A percentile compares a stretch with the other conserved stretches of the same genome.
These are phyloP conservation scores for Penicillium macrosclerotiorum DNA, from an alignment of 495 filamentous ascomycete genomes.

Conservation along the genomic window DNA sequence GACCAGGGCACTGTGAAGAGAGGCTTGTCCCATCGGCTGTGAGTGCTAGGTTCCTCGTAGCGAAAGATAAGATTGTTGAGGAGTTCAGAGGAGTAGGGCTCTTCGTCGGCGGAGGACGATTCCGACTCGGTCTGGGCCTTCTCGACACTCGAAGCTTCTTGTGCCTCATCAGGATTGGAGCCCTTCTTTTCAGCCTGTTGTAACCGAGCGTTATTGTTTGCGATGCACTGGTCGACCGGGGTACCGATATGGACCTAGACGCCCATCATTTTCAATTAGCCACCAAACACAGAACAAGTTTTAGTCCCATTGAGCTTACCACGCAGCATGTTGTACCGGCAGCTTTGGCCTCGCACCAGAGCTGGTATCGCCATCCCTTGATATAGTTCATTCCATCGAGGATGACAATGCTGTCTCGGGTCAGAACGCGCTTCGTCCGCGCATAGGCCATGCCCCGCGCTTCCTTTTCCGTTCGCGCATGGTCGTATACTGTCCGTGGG, in stretches of 20 bases:
- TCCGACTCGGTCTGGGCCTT: not conserved
- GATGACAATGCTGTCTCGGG: conserved; percentile 79
- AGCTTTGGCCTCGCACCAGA: conserved; percentile 93
- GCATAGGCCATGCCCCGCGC: conserved; percentile 82
- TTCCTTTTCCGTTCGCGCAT: conserved; percentile 79
- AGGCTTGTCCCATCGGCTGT: conserved; percentile 93
- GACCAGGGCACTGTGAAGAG: conserved; percentile 85
- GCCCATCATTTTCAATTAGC: conserved; percentile 8
- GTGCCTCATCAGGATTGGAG: not conserved
- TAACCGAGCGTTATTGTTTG: conserved; percentile 42
- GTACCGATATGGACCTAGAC: conserved; percentile 75
- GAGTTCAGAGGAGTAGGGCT: conserved; percentile 62
- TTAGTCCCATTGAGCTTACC: conserved; percentile 41
- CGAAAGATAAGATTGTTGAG: conserved; percentile 93
- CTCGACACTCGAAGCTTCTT: not conserved
- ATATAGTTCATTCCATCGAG: conserved; percentile 94
- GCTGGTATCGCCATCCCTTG: conserved; percentile 95
- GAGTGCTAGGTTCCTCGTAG: conserved; percentile 94
- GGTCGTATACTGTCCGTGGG: conserved; percentile 48
- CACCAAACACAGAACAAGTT: not conserved
- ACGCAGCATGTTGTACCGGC: conserved; percentile 78
- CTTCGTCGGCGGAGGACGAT: conserved; percentile 29
- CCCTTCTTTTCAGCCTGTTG: conserved; percentile 12
- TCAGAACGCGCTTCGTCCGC: conserved; percentile 79
- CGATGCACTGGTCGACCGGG: conserved; percentile 61